phyloP scores from a whole-genome alignment of 179 eudicot genomes.

The Carnegiea gigantea region DNA sequence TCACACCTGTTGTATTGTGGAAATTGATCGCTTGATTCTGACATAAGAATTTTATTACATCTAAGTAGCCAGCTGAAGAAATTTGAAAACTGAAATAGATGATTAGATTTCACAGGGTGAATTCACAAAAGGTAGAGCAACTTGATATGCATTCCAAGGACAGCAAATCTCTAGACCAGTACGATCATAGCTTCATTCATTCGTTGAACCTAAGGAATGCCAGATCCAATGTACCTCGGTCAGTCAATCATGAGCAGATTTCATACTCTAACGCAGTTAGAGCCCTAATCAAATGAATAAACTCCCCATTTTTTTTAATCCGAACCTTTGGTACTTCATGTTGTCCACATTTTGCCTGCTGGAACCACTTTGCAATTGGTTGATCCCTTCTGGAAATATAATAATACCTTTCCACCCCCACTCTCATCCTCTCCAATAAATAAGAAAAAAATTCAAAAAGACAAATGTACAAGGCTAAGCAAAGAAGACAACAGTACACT shows the following conservation, averaged over 20 bases:
- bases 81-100: slow-evolving; percentile 69
- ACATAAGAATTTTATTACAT: slow-evolving; percentile 79
- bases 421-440: too few relatives aligned
- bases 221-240: background rate
- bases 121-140: background rate
- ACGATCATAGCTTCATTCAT: too few relatives aligned
- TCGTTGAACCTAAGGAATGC: background rate
- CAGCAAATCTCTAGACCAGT: background rate
- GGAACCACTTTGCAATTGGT: too few relatives aligned
- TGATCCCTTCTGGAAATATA: too few relatives aligned
- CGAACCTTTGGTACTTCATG: background rate
- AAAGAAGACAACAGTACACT: too few relatives aligned
- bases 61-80: slow-evolving; percentile 92
- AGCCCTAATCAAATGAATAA: background rate
- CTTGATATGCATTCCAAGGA: background rate
- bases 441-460: too few relatives aligned
- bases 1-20: slow-evolving; percentile 73
- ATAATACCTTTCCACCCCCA: too few relatives aligned
- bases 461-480: too few relatives aligned
- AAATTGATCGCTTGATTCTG: slow-evolving; percentile 90
- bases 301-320: background rate
- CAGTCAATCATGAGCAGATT: slow-evolving; percentile 1
- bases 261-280: background rate
- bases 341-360: background rate
- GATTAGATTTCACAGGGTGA: background rate